Evolutionary conservation across 345 rosid species (phyloP), one percentile per base, ranked within the genome.

Genomic region (Arabis hirsuta): DNA sequence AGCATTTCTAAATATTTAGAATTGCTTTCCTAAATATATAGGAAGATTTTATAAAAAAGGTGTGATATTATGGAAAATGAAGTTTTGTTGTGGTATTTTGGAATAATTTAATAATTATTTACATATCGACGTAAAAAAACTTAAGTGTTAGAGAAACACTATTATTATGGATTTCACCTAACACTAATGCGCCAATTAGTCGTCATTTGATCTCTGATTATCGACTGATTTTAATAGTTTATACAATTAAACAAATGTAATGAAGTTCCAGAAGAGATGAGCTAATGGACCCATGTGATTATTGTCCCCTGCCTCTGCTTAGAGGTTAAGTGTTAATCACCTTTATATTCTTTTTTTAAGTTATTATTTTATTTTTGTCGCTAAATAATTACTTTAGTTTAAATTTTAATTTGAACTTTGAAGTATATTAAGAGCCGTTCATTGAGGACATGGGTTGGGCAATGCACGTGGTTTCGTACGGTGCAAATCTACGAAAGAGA

Each of bases 221-320:
- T 3, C 27, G 58, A 46, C 16, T 74, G 42, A 11, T 24, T 5
- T 55, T 42, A 67, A 43, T 58, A 56, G 2, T 36, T 53, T 60
- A 52, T 43, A 31, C 43, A 52, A 58, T 44, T 53, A 32, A 52
- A 57, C 22, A 60, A 32, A n/a, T 20, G 12, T 34, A 2, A 7
- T 44, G 19, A 68, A 68, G 64, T 75, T 68, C 73, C 74, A 75
- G 79, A 75, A 68, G 57, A 46, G 12, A 62, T 61, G 65, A 75
- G 74, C 59, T 68, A 65, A 65, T 53, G 73, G 63, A 61, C 73
- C 78, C 78, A 75, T 61, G 78, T 75, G 78, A 61, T 36, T 34
- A 53, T 52, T 75, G 78, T 75, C 73, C 69, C 69, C 78, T 53
- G 73, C 73, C 16, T 68, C 64, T 67, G 64, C 69, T 68, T 61